These are phyloP conservation scores for Alternaria rosae DNA, from an alignment of 2,329 filamentous ascomycete genomes.

Conservation along the genomic window DNA sequence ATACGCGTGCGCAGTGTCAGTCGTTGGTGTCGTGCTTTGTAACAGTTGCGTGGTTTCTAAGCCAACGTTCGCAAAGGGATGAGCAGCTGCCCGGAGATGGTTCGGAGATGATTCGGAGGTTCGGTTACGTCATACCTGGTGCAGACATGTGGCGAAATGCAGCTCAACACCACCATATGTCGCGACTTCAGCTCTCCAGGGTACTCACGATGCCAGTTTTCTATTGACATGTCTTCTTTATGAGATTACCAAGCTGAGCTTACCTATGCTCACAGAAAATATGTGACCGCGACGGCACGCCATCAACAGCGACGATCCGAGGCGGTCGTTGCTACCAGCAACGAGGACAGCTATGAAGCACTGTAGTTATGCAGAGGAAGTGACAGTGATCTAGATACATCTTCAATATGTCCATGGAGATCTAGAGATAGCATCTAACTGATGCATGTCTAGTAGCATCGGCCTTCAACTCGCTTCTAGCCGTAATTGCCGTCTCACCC, in stretches of 20 bases:
- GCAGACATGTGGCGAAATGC: too few relatives aligned
- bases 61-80: neutral
- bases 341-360: neutral
- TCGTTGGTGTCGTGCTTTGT: constrained; percentile 9
- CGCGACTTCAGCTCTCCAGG: neutral
- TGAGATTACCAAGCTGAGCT: too few relatives aligned
- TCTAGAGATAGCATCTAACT: neutral
- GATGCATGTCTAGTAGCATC: neutral
- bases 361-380: neutral
- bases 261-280: too few relatives aligned
- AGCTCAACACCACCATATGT: neutral
- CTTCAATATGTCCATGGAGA: neutral
- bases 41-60: constrained; percentile 1
- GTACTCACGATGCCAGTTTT: neutral
- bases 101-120: neutral
- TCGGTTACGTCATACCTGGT: neutral
- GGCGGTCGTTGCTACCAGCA: neutral
- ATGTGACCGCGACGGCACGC: neutral
- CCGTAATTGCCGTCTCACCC: neutral
- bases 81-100: neutral
- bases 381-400: neutral
- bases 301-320: neutral
- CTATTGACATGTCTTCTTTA: neutral
- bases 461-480: neutral
- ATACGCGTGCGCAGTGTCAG: neutral